These are phyloP conservation scores for Elaphomyces granulatus DNA, from an alignment of 495 filamentous ascomycete species.

Conservation along the genomic window DNA sequence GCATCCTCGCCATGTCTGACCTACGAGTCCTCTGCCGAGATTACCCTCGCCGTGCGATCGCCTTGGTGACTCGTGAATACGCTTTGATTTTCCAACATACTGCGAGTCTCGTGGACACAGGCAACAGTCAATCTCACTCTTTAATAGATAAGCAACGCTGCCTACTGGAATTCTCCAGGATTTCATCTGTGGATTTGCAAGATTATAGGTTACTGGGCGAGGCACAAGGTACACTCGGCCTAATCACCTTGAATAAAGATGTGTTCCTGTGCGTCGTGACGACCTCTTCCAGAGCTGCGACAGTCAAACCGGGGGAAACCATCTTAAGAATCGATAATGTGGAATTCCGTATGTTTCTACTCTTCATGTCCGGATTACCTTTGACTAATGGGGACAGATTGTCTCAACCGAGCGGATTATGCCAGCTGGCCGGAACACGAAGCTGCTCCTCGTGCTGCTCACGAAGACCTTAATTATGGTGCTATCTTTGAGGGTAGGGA, in stretches of 20 bases:
- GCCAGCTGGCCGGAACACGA: slow-evolving; percentile 58
- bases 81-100: slow-evolving; percentile 72
- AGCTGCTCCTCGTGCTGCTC: slow-evolving; percentile 33
- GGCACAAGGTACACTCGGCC: slow-evolving; percentile 79
- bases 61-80: slow-evolving; percentile 61
- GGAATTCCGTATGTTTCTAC: slow-evolving; percentile 63
- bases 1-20: slow-evolving; percentile 21
- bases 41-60: slow-evolving; percentile 71
- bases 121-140: slow-evolving; percentile 33
- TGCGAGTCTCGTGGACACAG: slow-evolving; percentile 30
- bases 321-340: slow-evolving; percentile 77
- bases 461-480: slow-evolving; percentile 39
- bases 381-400: slow-evolving; percentile 36
- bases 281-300: slow-evolving; percentile 59
- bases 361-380: no score
- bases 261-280: slow-evolving; percentile 90
- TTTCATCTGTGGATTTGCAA: slow-evolving; percentile 48
- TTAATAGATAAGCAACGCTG: slow-evolving; percentile 36
- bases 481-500: slow-evolving; percentile 49
- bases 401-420: slow-evolving; percentile 69
- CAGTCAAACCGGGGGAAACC: slow-evolving; percentile 70
- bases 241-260: slow-evolving; percentile 74
- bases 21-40: slow-evolving; percentile 38
- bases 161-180: slow-evolving; percentile 70
- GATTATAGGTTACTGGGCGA: slow-evolving; percentile 61